Evolutionary conservation across 192 early-diverging fungal species (phyloP).

Genomic region (Paraglomus brasilianum): DNA sequence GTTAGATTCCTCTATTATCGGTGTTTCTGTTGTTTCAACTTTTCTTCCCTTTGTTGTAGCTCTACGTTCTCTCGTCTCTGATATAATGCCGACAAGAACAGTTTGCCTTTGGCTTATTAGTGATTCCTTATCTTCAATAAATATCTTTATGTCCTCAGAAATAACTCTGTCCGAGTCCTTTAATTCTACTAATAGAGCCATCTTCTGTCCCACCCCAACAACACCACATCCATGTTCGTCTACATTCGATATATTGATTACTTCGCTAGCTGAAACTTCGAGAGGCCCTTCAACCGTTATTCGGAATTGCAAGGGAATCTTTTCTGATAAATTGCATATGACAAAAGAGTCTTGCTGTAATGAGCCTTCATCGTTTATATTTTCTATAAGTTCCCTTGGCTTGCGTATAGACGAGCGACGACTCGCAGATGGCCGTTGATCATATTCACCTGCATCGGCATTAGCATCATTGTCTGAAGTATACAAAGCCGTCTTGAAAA

Average conservation of each 20-base stretch:
- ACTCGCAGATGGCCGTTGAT: background rate
- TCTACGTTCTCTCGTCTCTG: slow-evolving; percentile 37
- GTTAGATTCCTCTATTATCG: slow-evolving; percentile 30
- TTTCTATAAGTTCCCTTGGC: slow-evolving; percentile 24
- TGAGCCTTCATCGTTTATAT: slow-evolving; percentile 15
- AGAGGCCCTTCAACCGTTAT: slow-evolving; percentile 72
- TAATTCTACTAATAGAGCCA: slow-evolving; percentile 59
- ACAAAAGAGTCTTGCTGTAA: slow-evolving; percentile 48
- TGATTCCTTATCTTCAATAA: slow-evolving; percentile 68
- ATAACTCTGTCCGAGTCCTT: slow-evolving; percentile 62
- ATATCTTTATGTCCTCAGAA: slow-evolving; percentile 76
- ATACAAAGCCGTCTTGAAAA: slow-evolving; percentile 58
- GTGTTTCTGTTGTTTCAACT: slow-evolving; percentile 35
- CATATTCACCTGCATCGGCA: slow-evolving; percentile 40
- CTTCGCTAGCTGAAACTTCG: slow-evolving; percentile 63
- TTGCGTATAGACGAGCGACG: background rate
- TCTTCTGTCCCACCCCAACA: slow-evolving; percentile 57
- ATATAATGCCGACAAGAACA: slow-evolving; percentile 62
- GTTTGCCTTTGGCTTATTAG: slow-evolving; percentile 58
- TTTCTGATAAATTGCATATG: slow-evolving; percentile 64
- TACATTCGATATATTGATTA: slow-evolving; percentile 61
- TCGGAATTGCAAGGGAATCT: slow-evolving; percentile 65
- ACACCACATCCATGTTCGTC: slow-evolving; percentile 55
- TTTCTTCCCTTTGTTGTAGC: slow-evolving; percentile 31
- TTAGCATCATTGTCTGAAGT: slow-evolving; percentile 58